Evolutionary conservation across 1,284 basidiomycete genomes (phyloP).

Genomic region (Moesziomyces sp.): DNA sequence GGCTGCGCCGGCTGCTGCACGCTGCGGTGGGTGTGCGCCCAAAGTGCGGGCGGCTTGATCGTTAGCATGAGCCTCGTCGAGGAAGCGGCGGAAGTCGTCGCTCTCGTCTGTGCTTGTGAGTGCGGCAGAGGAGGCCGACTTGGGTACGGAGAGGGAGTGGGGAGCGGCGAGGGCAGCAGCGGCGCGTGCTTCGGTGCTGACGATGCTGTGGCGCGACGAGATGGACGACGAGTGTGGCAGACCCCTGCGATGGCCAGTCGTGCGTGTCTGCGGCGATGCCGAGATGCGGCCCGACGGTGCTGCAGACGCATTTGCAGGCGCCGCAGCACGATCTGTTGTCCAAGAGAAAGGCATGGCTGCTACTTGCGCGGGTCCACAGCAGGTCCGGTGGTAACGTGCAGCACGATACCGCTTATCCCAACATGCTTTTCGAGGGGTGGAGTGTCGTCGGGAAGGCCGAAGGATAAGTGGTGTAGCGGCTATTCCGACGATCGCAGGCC

Average conservation of each 20-base stretch:
- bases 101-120: constrained; percentile 28
- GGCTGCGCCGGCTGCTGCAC: constrained; percentile 11
- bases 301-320: constrained; percentile 14
- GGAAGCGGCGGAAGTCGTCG: constrained; percentile 34
- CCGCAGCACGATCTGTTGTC: constrained; percentile 18
- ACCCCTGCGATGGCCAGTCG: constrained; percentile 14
- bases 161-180: constrained; percentile 11
- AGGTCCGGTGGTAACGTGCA: too few relatives aligned
- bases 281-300: constrained; percentile 35
- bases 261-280: constrained; percentile 18
- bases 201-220: constrained; percentile 26
- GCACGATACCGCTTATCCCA: too few relatives aligned
- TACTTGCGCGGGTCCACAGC: too few relatives aligned
- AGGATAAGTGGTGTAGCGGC: background rate
- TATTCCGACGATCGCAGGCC: background rate
- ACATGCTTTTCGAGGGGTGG: background rate
- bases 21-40: background rate
- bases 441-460: background rate
- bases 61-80: constrained; percentile 25
- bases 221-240: constrained; percentile 26
- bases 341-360: constrained; percentile 25
- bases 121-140: constrained; percentile 27
- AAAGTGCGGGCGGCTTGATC: constrained; percentile 8
- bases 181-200: constrained; percentile 17
- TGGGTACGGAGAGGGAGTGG: constrained; percentile 19